Base-by-base conservation (phyloP, 2,329 filamentous ascomycete species). In the Incumbomyces lentus region DNA sequence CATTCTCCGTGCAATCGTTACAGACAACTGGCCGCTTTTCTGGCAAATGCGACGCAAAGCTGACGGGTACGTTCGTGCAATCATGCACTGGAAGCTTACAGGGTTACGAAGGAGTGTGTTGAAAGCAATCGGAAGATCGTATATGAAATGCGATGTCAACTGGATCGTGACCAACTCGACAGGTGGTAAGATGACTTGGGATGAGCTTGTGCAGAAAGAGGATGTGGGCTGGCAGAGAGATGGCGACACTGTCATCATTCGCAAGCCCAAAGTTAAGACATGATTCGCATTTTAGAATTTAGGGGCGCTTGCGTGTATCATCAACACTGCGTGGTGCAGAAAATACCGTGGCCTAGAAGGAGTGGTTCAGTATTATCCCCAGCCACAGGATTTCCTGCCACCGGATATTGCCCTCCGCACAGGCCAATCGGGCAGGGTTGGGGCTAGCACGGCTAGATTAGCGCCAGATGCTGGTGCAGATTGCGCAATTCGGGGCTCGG, bases 161-260 rank as follows among this genome's bases (percentile, higher is more conserved):
- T 74, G 72, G 59, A 74, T 78, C 48, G 75, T 84, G 3, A 79
- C 79, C 40, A 71, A 62, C 36, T 66, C 67, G 44, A 66, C 66
- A 7, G 67, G 68, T 8, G 62, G 65, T 32, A 59, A 60, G 31
- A 53, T 60, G 35, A 70, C 66, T n/a, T 98, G 90, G 88, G 71
- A 78, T 10, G 77, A 79, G 42, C 66, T 96, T 59, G 74, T 67
- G 48, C 72, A 76, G 30, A 70, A 76, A 53, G 79, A 86, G 59
- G 80, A 80, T 2, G 83, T 96, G 1, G 88, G 88, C 0, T 98
- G 92, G 92, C 78, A 88, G 59, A 68, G 86, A 57, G 81, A 86
- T 34, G 81, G 76, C 3, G 72, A 75, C 36, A 83, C 69, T 58
- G 81, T 95, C 29, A 71, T 88, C n/a, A 90, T 96, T 60, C 76